A percentile compares a stretch with the other conserved stretches of the same genome.
Conservation (phyloP, 768 basidiomycete genomes). For the Serpula lacrymans region DNA sequence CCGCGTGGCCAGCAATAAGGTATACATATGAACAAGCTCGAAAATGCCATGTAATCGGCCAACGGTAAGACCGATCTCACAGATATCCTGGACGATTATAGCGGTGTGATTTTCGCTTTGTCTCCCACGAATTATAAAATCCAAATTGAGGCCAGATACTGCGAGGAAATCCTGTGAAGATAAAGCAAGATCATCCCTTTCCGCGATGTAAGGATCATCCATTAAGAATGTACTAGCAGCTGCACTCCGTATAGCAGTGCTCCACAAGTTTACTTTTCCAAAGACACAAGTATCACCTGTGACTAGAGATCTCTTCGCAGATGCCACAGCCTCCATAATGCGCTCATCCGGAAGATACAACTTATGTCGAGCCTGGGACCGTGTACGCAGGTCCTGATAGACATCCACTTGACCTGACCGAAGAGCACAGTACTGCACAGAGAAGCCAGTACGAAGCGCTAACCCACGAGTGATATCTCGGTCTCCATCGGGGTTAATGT, state of each 20-base stretch:
- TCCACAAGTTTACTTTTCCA: slow-evolving; percentile 42
- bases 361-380: slow-evolving; percentile 46
- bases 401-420: slow-evolving; percentile 19
- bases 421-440: slow-evolving; percentile 55
- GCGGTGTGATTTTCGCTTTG: slow-evolving; percentile 8
- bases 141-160: slow-evolving; percentile 31
- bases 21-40: slow-evolving; percentile 68
- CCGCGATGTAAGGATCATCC: slow-evolving; percentile 60
- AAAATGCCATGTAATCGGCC: slow-evolving; percentile 52
- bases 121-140: slow-evolving; percentile 20
- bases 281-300: slow-evolving; percentile 38
- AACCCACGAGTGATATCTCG: slow-evolving; percentile 67
- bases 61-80: slow-evolving; percentile 45
- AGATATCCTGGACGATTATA: slow-evolving; percentile 35
- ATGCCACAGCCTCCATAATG: slow-evolving; percentile 40
- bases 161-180: slow-evolving; percentile 43
- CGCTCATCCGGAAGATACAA: slow-evolving; percentile 54
- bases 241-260: slow-evolving; percentile 55
- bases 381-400: slow-evolving; percentile 21
- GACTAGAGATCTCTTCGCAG: slow-evolving; percentile 33
- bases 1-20: slow-evolving; percentile 56
- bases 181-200: slow-evolving; percentile 46
- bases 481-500: slow-evolving; percentile 72
- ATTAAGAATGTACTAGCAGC: slow-evolving; percentile 64
- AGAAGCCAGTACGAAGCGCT: slow-evolving; percentile 51